phyloP scores from a whole-genome alignment of 768 basidiomycete species.

The Pleurotus salmoneostramineus region DNA sequence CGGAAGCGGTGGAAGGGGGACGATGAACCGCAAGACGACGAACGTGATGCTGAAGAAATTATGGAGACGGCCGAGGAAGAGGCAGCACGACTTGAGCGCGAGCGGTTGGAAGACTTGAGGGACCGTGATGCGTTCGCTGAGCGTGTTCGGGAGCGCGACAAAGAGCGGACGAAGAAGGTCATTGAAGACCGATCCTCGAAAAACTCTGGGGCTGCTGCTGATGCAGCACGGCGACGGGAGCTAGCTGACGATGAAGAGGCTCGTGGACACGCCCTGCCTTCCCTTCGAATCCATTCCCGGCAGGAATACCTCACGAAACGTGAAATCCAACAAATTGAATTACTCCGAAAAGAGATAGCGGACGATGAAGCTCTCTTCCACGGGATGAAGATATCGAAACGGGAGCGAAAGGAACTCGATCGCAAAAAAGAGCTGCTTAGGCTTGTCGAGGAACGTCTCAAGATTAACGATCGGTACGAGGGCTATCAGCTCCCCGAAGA shows the following conservation, averaged over 20 bases:
- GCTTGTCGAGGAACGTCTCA: slow-evolving; percentile 90
- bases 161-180: slow-evolving; percentile 82
- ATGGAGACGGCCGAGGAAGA: slow-evolving; percentile 65
- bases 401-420: slow-evolving; percentile 78
- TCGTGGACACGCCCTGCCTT: slow-evolving; percentile 52
- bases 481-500: slow-evolving; percentile 97
- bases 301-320: slow-evolving; percentile 97
- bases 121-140: slow-evolving; percentile 95
- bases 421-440: slow-evolving; percentile 89
- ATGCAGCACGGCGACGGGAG: slow-evolving; percentile 75
- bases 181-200: slow-evolving; percentile 91
- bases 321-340: slow-evolving; percentile 93
- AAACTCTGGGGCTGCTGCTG: slow-evolving; percentile 66
- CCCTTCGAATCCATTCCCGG: slow-evolving; percentile 82
- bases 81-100: slow-evolving; percentile 62
- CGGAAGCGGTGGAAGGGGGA: slow-evolving; percentile 60
- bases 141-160: slow-evolving; percentile 78
- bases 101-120: slow-evolving; percentile 71
- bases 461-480: slow-evolving; percentile 93
- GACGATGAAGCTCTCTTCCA: slow-evolving; percentile 90
- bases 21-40: slow-evolving; percentile 25
- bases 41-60: slow-evolving; percentile 34
- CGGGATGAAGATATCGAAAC: slow-evolving; percentile 87
- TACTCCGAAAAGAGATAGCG: slow-evolving; percentile 87
- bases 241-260: slow-evolving; percentile 77